Conservation (phyloP, 1,139 yeast species). For the Lodderomyces theae region DNA sequence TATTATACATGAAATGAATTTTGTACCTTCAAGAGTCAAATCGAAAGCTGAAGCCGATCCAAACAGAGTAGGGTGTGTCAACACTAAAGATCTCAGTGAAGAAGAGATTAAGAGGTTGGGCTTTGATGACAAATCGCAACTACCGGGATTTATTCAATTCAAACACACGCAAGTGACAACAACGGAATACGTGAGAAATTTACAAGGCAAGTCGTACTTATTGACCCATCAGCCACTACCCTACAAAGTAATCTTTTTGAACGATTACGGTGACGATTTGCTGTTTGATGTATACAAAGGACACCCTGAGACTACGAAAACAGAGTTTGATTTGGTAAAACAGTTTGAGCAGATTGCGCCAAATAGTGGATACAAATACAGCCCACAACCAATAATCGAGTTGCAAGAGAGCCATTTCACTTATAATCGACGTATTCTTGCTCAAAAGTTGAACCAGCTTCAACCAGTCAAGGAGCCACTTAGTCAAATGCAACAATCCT, state of each 20-base stretch:
- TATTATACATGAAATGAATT: slow-evolving; percentile 7
- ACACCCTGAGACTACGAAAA: slow-evolving; percentile 1
- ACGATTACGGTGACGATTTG: slow-evolving; percentile 19
- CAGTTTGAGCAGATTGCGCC: slow-evolving; percentile 11
- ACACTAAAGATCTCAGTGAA: slow-evolving; percentile 17
- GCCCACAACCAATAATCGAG: slow-evolving; percentile 8
- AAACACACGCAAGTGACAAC: slow-evolving; percentile 17
- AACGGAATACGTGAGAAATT: slow-evolving; percentile 20
- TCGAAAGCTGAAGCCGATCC: slow-evolving; percentile 4
- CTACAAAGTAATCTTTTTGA: slow-evolving; percentile 20
- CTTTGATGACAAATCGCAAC: slow-evolving; percentile 15
- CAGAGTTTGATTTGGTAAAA: slow-evolving; percentile 13
- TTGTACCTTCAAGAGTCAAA: slow-evolving; percentile 2
- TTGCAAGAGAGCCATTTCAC: slow-evolving; percentile 7
- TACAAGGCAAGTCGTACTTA: slow-evolving; percentile 24
- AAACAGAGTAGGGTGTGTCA: slow-evolving; percentile 16
- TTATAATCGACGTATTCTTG: slow-evolving; percentile 6
- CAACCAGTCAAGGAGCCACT: slow-evolving; percentile 1
- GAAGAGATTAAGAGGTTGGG: slow-evolving; percentile 18
- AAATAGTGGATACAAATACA: slow-evolving; percentile 4
- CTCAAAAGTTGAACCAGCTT: slow-evolving; percentile 4
- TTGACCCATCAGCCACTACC: slow-evolving; percentile 23
- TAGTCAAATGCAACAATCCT: slow-evolving; percentile 7
- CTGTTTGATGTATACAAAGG: slow-evolving; percentile 9
- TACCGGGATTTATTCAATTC: slow-evolving; percentile 21